phyloP scores from a whole-genome alignment of 1,284 basidiomycete genomes.

The Uromyces viciae-fabae region DNA sequence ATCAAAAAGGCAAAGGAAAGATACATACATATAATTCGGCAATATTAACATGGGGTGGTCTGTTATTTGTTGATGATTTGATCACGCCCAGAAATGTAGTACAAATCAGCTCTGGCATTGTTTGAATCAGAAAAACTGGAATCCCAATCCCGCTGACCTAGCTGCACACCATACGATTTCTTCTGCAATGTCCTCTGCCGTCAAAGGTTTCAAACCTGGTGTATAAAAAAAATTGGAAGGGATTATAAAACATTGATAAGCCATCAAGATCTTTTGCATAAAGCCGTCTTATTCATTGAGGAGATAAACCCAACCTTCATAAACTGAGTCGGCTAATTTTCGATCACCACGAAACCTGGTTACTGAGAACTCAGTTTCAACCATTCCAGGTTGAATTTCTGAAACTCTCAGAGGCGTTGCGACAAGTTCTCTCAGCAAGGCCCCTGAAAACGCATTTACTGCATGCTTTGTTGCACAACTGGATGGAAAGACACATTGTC shows the following conservation, averaged over 20 bases:
- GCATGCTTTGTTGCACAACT: slow-evolving; percentile 81
- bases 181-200: slow-evolving; percentile 64
- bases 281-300: not conserved
- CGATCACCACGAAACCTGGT: slow-evolving; percentile 81
- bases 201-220: slow-evolving; percentile 41
- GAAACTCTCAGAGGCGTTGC: slow-evolving; percentile 85
- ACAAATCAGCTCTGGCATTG: not conserved
- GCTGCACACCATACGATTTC: slow-evolving; percentile 94
- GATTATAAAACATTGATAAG: slow-evolving; percentile 41
- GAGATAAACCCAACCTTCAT: slow-evolving; percentile 64
- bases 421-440: slow-evolving; percentile 77
- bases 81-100: not conserved
- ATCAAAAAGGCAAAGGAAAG: not conserved
- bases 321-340: slow-evolving; percentile 76
- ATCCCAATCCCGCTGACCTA: slow-evolving; percentile 56
- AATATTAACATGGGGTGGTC: slow-evolving; percentile 53
- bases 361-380: slow-evolving; percentile 71
- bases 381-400: slow-evolving; percentile 71
- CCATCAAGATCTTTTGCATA: slow-evolving; percentile 5
- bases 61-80: not conserved
- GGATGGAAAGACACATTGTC: not conserved
- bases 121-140: no score
- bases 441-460: slow-evolving; percentile 78
- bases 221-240: slow-evolving; percentile 6
- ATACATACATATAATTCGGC: slow-evolving; percentile 49